These are phyloP conservation scores for Plasmodium falciparum DNA, from an alignment of 169 alveolate species.

Conservation along the genomic window DNA sequence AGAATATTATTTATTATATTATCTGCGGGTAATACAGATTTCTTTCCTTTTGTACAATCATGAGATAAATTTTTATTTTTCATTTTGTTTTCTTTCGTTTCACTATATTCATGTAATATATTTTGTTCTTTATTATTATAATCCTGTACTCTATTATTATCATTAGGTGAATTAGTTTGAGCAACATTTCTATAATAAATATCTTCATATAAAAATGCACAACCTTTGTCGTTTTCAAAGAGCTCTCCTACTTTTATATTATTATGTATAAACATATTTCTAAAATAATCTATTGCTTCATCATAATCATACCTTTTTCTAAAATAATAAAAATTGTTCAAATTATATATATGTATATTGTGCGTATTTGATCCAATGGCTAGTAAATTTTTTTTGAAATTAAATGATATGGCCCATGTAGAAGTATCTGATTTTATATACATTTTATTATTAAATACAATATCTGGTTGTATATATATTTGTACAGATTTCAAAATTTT, in stretches of 20 bases:
- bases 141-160: background rate
- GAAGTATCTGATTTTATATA: constrained; percentile 39
- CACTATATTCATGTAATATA: background rate
- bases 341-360: constrained; percentile 66
- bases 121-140: background rate
- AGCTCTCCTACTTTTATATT: constrained; percentile 23
- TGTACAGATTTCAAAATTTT: constrained; percentile 31
- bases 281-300: constrained; percentile 54
- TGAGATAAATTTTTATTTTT: background rate
- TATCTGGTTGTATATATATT: constrained; percentile 68
- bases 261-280: constrained; percentile 19
- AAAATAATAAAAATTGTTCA: constrained; percentile 72
- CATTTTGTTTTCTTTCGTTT: background rate
- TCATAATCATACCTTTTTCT: constrained; percentile 70
- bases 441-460: constrained; percentile 50
- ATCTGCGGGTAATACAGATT: constrained; percentile 3
- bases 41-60: background rate
- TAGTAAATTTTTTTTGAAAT: constrained; percentile 63
- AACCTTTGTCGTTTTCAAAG: constrained; percentile 15
- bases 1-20: constrained; percentile 8
- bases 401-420: constrained; percentile 76
- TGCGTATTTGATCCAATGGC: constrained; percentile 73
- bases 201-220: constrained; percentile 1
- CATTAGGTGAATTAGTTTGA: too few relatives aligned
- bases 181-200: background rate